A percentile compares a stretch with the other conserved stretches of the same genome.
Conservation (phyloP, 306 rosid genomes). For the Lathyrus aphaca region DNA sequence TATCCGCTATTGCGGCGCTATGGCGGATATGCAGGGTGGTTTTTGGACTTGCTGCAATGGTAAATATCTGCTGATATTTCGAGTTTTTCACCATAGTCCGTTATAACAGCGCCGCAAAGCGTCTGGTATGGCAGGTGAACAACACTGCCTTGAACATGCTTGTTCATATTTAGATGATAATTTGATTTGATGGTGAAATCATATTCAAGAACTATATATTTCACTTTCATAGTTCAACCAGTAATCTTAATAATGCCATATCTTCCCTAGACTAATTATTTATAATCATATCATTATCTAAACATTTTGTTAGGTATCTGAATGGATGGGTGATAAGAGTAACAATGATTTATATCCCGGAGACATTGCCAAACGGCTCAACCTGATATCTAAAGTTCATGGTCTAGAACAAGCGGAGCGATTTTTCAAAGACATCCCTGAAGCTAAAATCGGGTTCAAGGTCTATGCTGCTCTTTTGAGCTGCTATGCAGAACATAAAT, state of each 20-base stretch:
- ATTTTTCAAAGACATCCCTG: constrained; percentile 49
- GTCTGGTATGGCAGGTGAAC: no score
- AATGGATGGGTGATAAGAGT: constrained; percentile 56
- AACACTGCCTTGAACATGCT: background rate
- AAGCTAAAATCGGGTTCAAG: constrained; percentile 43
- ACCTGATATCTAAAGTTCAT: constrained; percentile 64
- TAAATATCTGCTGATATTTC: no score
- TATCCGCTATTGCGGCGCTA: no score
- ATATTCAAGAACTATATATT: background rate
- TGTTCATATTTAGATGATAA: background rate
- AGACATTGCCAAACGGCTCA: constrained; percentile 50
- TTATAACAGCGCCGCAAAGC: no score
- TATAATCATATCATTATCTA: background rate
- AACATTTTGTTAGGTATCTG: constrained; percentile 51
- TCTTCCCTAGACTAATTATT: background rate
- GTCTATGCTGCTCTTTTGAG: constrained; percentile 61
- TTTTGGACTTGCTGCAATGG: no score
- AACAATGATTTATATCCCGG: constrained; percentile 37
- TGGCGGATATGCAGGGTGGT: no score
- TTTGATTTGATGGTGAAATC: constrained; percentile 8
- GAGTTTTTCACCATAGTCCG: no score
- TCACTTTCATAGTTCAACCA: background rate
- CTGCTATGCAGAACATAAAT: constrained; percentile 58
- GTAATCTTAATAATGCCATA: background rate
- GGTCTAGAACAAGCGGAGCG: constrained; percentile 67